Base-by-base conservation (phyloP, 1,284 basidiomycete genomes). In the Cutaneotrichosporon cavernicola region DNA sequence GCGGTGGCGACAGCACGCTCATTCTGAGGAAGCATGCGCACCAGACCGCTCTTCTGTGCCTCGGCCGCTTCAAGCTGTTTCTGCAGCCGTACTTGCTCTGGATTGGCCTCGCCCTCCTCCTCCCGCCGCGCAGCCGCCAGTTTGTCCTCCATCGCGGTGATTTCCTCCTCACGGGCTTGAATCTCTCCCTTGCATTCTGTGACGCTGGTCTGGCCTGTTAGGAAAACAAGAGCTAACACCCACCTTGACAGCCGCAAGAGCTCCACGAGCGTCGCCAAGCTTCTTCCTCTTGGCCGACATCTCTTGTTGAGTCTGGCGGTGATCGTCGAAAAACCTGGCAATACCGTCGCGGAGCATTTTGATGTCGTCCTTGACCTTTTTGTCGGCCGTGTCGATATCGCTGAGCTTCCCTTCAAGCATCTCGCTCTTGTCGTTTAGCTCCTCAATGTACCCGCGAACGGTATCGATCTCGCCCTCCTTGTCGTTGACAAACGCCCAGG, bases 401-500 rank as follows among this genome's bases (percentile, higher is more conserved):
- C 26, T 36, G 18, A 66, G 34, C 6, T 43, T 51, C 47, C 57
- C 38, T 53, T 63, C 22, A 51, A 57, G 30, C 58, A 58, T 43
- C 51, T 51, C 56, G 56, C 36, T 56, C 38, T 64, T 72, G 18
- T 60, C 60, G 16, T 66, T 51, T 22, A 68, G 59, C 36, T 65
- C 26, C 9, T 62, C 56, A 7, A 51, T 11, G 9, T 8, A 13
- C 34, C 21, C 16, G 49, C n/a, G n/a, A 31, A 68, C 61, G 14
- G 13, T 16, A 4, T 53, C 51, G 31, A 53, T 13, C 55, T 56
- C 55, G 11, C 34, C 76, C 73, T 90, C 83, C 75, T 92, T 92
- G 14, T 81, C 82, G 10, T 84, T 83, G n/a, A 97, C 91, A 71
- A 91, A 89, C 18, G 90, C 86, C 93, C 94, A 97, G 0, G 91